Conservation (phyloP, 2,329 filamentous ascomycete species). For the Dryadomyces quercus-mongolicae region DNA sequence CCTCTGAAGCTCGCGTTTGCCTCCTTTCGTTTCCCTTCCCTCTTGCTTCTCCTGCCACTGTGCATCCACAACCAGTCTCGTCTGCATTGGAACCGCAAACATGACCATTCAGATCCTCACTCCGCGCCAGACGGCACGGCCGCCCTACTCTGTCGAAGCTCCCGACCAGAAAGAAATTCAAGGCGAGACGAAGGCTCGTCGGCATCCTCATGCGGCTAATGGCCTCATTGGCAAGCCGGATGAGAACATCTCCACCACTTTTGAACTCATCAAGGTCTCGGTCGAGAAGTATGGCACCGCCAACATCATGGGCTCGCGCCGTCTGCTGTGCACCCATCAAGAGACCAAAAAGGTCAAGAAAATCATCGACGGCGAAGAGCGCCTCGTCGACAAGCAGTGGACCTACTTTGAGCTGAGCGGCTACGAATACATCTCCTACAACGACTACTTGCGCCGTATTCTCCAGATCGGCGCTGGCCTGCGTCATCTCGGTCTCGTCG, state of each 20-base stretch:
- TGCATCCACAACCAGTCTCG: too few species aligned
- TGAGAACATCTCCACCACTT: conserved; percentile 57
- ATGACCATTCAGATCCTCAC: conserved; percentile 16
- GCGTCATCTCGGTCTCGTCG: conserved; percentile 58
- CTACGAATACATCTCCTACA: conserved; percentile 67
- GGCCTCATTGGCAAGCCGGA: conserved; percentile 48
- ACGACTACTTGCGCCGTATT: conserved; percentile 62
- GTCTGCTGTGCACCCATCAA: conserved; percentile 62
- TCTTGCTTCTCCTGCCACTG: not conserved
- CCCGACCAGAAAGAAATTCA: conserved; percentile 49
- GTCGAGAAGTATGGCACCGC: conserved; percentile 53
- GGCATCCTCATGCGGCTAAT: conserved; percentile 50
- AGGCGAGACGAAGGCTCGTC: conserved; percentile 65
- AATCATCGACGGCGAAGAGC: conserved; percentile 67
- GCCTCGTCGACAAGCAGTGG: conserved; percentile 76
- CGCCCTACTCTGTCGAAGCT: conserved; percentile 57
- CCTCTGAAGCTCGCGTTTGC: too few species aligned
- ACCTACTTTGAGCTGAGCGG: conserved; percentile 73
- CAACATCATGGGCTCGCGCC: conserved; percentile 57
- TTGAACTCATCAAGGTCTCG: conserved; percentile 60
- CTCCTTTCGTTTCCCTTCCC: not conserved
- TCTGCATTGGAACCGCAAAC: not conserved
- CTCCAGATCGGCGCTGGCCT: conserved; percentile 58
- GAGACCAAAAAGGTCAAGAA: conserved; percentile 89
- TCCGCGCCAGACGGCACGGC: conserved; percentile 41